Evolutionary conservation across 306 rosid genomes (phyloP).

Genomic region (Lagenaria siceraria): DNA sequence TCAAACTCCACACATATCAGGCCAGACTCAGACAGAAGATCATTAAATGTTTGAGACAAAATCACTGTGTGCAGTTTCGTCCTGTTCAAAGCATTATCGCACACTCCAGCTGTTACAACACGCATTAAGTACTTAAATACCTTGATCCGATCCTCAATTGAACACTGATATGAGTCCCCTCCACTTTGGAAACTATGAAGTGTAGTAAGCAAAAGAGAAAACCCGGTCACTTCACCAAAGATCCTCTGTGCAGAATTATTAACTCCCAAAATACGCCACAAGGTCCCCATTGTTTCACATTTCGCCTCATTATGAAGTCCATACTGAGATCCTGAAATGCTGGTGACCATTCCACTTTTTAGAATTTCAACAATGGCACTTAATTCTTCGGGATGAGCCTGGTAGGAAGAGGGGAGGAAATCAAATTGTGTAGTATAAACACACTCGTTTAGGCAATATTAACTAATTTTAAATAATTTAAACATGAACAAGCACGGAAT

Average conservation of each 20-base stretch:
- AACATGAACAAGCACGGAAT: background rate
- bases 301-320: constrained; percentile 75
- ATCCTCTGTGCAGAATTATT: constrained; percentile 68
- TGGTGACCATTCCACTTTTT: constrained; percentile 91
- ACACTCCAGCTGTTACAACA: constrained; percentile 71
- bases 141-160: constrained; percentile 39
- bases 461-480: constrained; percentile 1
- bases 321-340: constrained; percentile 73
- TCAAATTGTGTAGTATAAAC: constrained; percentile 12
- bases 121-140: constrained; percentile 66
- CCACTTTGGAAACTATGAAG: constrained; percentile 91
- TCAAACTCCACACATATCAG: constrained; percentile 80
- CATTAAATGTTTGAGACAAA: constrained; percentile 82
- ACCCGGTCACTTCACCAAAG: constrained; percentile 96
- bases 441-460: constrained; percentile 11
- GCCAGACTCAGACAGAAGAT: constrained; percentile 88
- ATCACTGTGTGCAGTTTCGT: constrained; percentile 62
- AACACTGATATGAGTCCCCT: constrained; percentile 39
- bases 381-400: constrained; percentile 94
- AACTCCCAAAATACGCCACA: constrained; percentile 83
- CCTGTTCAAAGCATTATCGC: constrained; percentile 70
- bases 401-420: constrained; percentile 17
- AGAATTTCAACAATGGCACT: constrained; percentile 79
- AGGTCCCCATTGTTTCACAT: constrained; percentile 87
- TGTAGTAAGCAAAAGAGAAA: constrained; percentile 91